A percentile compares a stretch with the other conserved stretches of the same genome.
These are phyloP conservation scores for Schwanniomyces polymorphus DNA, from an alignment of 805 yeast genomes.

Conservation along the genomic window DNA sequence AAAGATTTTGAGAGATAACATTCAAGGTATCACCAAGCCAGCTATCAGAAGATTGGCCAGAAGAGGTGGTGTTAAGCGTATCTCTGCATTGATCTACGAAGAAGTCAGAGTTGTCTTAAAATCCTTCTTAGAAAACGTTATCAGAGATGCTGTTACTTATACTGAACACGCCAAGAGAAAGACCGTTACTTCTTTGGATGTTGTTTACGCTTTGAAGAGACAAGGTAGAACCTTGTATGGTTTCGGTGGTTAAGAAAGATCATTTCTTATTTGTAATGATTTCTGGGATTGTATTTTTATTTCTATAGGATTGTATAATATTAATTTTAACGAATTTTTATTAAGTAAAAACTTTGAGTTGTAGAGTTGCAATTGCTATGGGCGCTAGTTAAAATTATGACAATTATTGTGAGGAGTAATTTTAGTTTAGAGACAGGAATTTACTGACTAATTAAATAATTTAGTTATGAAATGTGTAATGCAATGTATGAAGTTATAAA, in stretches of 20 bases:
- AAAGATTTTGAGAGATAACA: slow-evolving; percentile 98
- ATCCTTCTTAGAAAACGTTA: slow-evolving; percentile 93
- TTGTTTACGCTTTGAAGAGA: slow-evolving; percentile 98
- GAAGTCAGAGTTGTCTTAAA: slow-evolving; percentile 97
- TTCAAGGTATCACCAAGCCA: slow-evolving; percentile 99
- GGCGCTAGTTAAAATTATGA: not conserved
- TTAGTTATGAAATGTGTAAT: too few relatives aligned
- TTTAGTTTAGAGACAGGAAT: too few relatives aligned
- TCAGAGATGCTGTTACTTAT: slow-evolving; percentile 99
- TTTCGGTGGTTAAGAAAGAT: slow-evolving; percentile 87
- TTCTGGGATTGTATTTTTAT: slow-evolving; percentile 1
- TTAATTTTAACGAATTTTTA: slow-evolving; percentile 1
- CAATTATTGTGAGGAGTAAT: not conserved
- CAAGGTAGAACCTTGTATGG: slow-evolving; percentile 99
- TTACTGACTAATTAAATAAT: too few relatives aligned
- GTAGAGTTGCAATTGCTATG: not conserved
- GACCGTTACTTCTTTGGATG: slow-evolving; percentile 98
- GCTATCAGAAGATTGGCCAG: slow-evolving; percentile 99
- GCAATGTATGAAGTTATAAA: not conserved
- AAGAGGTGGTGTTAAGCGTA: slow-evolving; percentile 99
- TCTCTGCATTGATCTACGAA: slow-evolving; percentile 97
- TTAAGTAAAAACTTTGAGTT: not conserved
- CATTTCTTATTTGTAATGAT: not conserved
- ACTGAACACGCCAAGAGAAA: slow-evolving; percentile 99
- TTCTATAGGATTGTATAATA: slow-evolving; percentile 1